Conservation (phyloP, 2,329 filamentous ascomycete genomes). For the Pseudopyrenochaeta lycopersici region DNA sequence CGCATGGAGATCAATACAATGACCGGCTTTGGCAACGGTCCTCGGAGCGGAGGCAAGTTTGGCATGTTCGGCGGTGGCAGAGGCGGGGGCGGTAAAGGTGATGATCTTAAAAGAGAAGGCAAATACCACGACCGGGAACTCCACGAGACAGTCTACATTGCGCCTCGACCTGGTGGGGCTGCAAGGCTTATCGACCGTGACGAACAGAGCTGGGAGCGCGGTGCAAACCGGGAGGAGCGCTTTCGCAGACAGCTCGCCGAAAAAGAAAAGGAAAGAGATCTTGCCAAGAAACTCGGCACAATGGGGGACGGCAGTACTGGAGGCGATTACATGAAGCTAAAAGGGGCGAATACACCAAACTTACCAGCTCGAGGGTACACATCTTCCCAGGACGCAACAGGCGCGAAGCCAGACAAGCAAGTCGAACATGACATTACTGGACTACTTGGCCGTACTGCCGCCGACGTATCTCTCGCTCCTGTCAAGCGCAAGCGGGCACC, state of each 20-base stretch:
- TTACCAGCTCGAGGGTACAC: constrained; percentile 27
- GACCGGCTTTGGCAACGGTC: constrained; percentile 57
- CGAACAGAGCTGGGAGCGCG: constrained; percentile 52
- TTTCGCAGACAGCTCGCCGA: constrained; percentile 71
- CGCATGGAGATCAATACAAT: constrained; percentile 84
- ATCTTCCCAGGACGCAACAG: constrained; percentile 24
- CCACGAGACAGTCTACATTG: constrained; percentile 59
- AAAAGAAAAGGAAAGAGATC: constrained; percentile 75
- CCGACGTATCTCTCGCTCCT: constrained; percentile 53
- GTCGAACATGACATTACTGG: constrained; percentile 48
- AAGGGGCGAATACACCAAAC: constrained; percentile 26
- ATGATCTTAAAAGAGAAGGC: constrained; percentile 45
- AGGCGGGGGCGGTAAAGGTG: constrained; percentile 30
- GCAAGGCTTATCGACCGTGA: constrained; percentile 72
- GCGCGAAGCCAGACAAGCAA: constrained; percentile 23
- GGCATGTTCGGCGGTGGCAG: constrained; percentile 44
- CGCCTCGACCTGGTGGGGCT: constrained; percentile 58
- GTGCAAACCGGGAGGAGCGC: constrained; percentile 71
- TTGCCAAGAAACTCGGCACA: constrained; percentile 72
- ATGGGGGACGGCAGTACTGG: constrained; percentile 70
- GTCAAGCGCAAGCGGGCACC: constrained; percentile 54
- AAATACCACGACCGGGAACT: constrained; percentile 66
- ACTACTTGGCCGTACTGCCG: constrained; percentile 55
- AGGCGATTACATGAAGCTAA: constrained; percentile 71
- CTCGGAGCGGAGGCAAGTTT: constrained; percentile 34